Conservation (phyloP, 225 moss, liverwort and hornwort species). For the Ulota crispa region DNA sequence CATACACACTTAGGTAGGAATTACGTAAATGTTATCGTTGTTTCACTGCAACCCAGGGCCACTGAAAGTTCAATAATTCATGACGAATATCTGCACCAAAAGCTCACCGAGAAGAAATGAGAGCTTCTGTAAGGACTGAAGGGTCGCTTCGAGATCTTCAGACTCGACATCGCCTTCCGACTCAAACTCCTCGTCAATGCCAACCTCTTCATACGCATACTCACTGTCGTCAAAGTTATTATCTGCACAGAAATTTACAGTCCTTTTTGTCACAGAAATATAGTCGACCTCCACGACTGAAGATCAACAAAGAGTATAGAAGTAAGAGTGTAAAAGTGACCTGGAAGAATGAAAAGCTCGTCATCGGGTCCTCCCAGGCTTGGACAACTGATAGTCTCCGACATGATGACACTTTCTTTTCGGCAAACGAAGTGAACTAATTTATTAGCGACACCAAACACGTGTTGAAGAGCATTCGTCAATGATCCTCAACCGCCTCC, state of each 20-base stretch:
- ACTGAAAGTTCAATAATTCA: not conserved
- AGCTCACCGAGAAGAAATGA: slow-evolving; percentile 75
- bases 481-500: not conserved
- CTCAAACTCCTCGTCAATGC: slow-evolving; percentile 79
- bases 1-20: not conserved
- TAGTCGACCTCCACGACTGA: not conserved
- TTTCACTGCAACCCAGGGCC: not conserved
- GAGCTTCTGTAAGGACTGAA: slow-evolving; percentile 78
- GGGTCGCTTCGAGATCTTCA: slow-evolving; percentile 83
- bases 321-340: not conserved
- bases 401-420: slow-evolving; percentile 22
- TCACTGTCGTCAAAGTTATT: slow-evolving; percentile 57
- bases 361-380: slow-evolving; percentile 34
- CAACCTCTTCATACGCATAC: slow-evolving; percentile 79
- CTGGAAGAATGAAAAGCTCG: slow-evolving; percentile 45
- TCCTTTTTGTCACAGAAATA: not conserved
- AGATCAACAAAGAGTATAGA: not conserved
- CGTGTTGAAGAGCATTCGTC: not conserved
- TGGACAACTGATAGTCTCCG: slow-evolving; percentile 20
- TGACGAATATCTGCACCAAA: not conserved
- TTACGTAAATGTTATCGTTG: not conserved
- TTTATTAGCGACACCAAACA: not conserved
- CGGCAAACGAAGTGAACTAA: not conserved
- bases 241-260: slow-evolving; percentile 26
- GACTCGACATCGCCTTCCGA: slow-evolving; percentile 77